A percentile compares a stretch with the other conserved stretches of the same genome.
Conservation (phyloP, 805 yeast species). For the Wickerhamiella brachini region DNA sequence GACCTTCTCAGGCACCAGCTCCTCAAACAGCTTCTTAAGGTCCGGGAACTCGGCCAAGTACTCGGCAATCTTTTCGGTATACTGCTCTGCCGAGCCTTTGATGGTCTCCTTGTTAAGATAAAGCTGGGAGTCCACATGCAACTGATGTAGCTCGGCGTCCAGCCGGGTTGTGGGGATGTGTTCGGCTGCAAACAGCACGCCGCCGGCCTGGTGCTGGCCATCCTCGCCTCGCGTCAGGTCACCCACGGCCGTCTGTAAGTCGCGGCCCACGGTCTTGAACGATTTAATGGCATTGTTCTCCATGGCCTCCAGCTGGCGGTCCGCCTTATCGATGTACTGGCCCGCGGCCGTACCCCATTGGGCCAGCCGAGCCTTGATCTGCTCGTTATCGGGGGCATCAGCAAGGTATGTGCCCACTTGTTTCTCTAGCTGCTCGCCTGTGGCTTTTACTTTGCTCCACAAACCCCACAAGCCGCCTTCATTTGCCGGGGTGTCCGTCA, state of each 20-base stretch:
- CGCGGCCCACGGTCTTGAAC: slow-evolving; percentile 42
- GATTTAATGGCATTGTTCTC: slow-evolving; percentile 57
- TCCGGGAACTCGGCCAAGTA: slow-evolving; percentile 37
- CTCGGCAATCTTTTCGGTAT: slow-evolving; percentile 37
- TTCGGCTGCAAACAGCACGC: slow-evolving; percentile 33
- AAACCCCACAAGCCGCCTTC: not conserved
- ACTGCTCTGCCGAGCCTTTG: slow-evolving; percentile 28
- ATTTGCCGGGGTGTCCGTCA: not conserved
- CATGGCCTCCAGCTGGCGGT: slow-evolving; percentile 55
- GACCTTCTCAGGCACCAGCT: slow-evolving; percentile 51
- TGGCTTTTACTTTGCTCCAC: not conserved
- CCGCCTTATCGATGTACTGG: slow-evolving; percentile 54
- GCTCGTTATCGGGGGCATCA: slow-evolving; percentile 13
- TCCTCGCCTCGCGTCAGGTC: slow-evolving; percentile 26
- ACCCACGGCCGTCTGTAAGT: slow-evolving; percentile 29
- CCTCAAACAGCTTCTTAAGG: slow-evolving; percentile 41
- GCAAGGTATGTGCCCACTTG: not conserved
- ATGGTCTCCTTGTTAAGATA: slow-evolving; percentile 28
- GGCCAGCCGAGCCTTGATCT: slow-evolving; percentile 20
- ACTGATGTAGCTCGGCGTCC: slow-evolving; percentile 46
- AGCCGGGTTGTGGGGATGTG: slow-evolving; percentile 37
- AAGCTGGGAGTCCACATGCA: slow-evolving; percentile 36
- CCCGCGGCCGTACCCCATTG: slow-evolving; percentile 36
- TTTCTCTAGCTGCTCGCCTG: not conserved
- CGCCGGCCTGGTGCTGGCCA: slow-evolving; percentile 11